Evolutionary conservation across 306 rosid genomes (phyloP), one percentile per base, ranked within the genome.

Genomic region (Hippophae tibetana): DNA sequence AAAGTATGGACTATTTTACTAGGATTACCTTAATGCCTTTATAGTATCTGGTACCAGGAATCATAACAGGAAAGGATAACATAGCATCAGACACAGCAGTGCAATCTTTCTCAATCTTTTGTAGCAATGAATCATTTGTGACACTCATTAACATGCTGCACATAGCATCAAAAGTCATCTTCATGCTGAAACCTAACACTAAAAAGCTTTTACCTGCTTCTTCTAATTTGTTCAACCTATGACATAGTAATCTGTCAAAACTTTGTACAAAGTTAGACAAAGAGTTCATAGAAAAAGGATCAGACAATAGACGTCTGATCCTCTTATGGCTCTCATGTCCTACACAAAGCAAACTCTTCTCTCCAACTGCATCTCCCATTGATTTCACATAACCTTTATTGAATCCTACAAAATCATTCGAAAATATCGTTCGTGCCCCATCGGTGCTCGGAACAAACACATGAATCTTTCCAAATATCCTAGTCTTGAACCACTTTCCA

Each of bases 401-500:
- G 82, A 86, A 86, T n/a, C 54, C 54, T 26, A 60, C 79, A 76
- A 86, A 86, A 71, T 86, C 95, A 57, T 68, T 76, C 5, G 83
- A 46, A 65, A 86, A 76, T 43, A 86, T 71, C 27, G n/a, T 67
- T 74, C 48, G 76, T 67, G 95, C 95, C 26, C 85, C 86, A 67
- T 81, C 89, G 18, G 76, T 56, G 51, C 61, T 83, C 7, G 95
- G 95, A 70, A 86, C 79, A 72, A 71, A 86, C 62, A 86, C 66
- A 60, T 86, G 95, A 64, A 70, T 58, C 80, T 78, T 81, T 13
- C 95, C 87, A 27, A 83, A 86, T 51, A 86, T 46, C 81, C 87
- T 76, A 26, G 95, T 81, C 83, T 72, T 86, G 80, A 86, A 86
- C 85, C 85, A 86, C 62, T 67, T 83, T 14, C 89, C 89, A 42